Evolutionary conservation across 768 basidiomycete species (phyloP), one percentile per base, ranked within the genome.

Genomic region (Termitomyces sp.): DNA sequence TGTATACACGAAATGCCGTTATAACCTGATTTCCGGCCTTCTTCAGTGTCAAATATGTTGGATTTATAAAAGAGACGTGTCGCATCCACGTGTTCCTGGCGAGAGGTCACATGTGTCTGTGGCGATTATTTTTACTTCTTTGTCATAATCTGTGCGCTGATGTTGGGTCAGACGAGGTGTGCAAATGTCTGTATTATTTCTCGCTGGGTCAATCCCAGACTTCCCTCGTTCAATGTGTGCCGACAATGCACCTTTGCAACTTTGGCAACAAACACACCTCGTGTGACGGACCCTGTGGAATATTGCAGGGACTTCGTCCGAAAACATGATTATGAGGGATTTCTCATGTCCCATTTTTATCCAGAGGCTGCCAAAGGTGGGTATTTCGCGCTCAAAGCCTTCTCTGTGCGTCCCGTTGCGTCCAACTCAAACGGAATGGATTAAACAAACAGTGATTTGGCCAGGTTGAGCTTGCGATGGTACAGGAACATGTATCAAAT

Each of bases 311-410:
- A 82, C 37, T 73, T 88, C 54, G 85, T 93, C 51, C 83, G 77
- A 57, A 87, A 83, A 71, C 82, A 89, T 63, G 91, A 94, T 74
- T 89, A 92, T 66, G 89, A 92, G 50, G 84, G 87, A 15, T 91
- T 79, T 65, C 74, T 94, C 28, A 74, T 78, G 30, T 82, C 84
- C 5, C 83, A 84, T 41, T 81, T 89, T 66, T 93, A 82, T 64
- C 87, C 90, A n/a, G 70, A 71, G n/a, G 66, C 73, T n/a, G 62
- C 77, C 55, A 84, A 82, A 68, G 75, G 71, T 65, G 86, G 81
- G 43, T 93, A 84, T 65, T 87, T 87, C 61, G 90, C 90, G 7
- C 69, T 93, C 53, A 85, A 87, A 64, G 90, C 92, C 3, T 92
- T 94, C 61, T 85, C 87, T 63, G 91, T 93, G 71, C 68, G 88